Base-by-base conservation (phyloP, 2,329 filamentous ascomycete genomes). In the Calonectria hawksworthii region DNA sequence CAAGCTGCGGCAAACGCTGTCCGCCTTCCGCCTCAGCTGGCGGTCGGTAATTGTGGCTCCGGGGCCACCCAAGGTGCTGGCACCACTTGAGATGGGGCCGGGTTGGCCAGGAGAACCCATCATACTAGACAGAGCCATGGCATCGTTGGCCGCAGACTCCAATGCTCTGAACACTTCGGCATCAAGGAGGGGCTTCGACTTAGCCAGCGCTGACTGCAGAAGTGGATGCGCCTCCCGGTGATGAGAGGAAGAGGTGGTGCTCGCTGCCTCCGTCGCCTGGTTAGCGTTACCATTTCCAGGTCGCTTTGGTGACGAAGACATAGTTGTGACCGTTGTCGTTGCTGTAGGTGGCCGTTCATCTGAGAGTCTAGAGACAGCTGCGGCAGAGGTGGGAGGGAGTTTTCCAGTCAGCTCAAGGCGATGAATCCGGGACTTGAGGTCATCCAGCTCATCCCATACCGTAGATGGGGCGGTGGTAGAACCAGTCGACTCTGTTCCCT, bases 401-500 rank as follows among this genome's bases (percentile, higher is more conserved):
- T 98, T 98, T 73, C 96, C 96, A 3, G 95, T 98, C 79, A 98
- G 86, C 84, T 99, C 97, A 13, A 99, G 90, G 74, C 95, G 94
- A 79, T 95, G 93, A 80, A 99, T 98, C 36, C 97, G 92, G 51
- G 95, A 97, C 84, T 99, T 99, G 61, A 99, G 87, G 77, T 99
- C 97, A 80, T 99, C 97, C 34, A 99, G 87, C 85, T 99, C 97
- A 83, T 99, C 97, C 97, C 97, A 99, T 3, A 99, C 95, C 0
- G 96, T 98, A 2, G 96, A 98, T 16, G 96, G 95, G 1, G 95
- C 95, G 1, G 94, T 96, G 0, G 95, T 97, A 0, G 97, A 99
- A 41, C 94, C 90, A 0, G 94, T 96, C 0, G 97, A 99, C 80
- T 97, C 95, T 0, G 95, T 96, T 11, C 93, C 93, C 80, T 96